Base-by-base conservation (phyloP, 1,284 basidiomycete species). In the Coriolopsis trogii region DNA sequence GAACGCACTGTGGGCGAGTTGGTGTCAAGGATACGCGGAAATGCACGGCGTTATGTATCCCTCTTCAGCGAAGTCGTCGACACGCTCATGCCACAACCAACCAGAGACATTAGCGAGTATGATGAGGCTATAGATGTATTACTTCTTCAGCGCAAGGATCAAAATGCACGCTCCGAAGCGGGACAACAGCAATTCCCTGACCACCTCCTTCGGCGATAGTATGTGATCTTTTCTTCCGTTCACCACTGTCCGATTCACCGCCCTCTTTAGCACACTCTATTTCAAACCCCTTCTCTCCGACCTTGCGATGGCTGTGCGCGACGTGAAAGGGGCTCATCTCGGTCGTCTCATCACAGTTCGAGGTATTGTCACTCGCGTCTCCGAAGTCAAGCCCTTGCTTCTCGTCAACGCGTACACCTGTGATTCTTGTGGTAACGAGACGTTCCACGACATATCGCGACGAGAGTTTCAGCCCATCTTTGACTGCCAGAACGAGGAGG, bases 321-420 rank as follows among this genome's bases (percentile, higher is more conserved):
- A 94, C 40, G 93, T 99, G 29, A 88, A 87, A 55, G 93, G 95
- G 20, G 68, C 75, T 13, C 88, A 95, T 62, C 80, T 99, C 20
- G 97, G 97, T 45, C 88, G 86, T 63, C 80, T 99, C 55, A 95
- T 99, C 69, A 98, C 94, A 18, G 91, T 97, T 55, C 91, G 96
- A 38, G 97, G 96, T 42, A 98, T 99, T 63, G 95, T 99, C 45
- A 99, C 95, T 16, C 93, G 97, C 49, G 95, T 99, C 3, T 97
- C 94, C 7, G 97, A 99, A 78, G 97, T 99, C 68, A 99, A 99
- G 68, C 97, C 97, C 8, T 86, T 98, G 28, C 82, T 99, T 12
- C 88, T 93, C 61, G 95, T 99, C 67, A 98, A 98, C 71, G 97
- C 96, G 25, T 99, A 98, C 71, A 97, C 97, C 0, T 99, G 97